phyloP scores from a whole-genome alignment of 306 rosid genomes.

The Clitoria ternatea region DNA sequence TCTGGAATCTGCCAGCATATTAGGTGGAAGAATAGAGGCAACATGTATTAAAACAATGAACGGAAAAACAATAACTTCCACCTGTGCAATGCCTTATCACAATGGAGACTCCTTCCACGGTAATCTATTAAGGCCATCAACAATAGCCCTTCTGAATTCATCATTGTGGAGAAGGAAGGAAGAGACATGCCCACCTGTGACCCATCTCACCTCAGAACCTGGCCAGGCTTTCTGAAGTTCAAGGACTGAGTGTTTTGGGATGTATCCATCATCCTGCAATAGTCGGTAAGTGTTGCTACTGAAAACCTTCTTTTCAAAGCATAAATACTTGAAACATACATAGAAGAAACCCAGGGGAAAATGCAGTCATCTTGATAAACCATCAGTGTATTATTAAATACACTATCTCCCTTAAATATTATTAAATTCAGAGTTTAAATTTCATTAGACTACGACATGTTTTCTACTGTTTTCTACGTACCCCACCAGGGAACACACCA shows the following conservation, averaged over 20 bases:
- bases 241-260: neutral
- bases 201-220: neutral
- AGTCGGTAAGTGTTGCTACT: neutral
- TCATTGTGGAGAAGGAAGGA: neutral
- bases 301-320: neutral
- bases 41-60: neutral
- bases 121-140: neutral
- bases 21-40: neutral
- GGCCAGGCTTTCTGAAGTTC: neutral
- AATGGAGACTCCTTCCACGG: neutral
- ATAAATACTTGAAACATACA: neutral
- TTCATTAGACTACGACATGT: too few species aligned
- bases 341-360: too few species aligned
- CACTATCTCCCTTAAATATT: neutral
- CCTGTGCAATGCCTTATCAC: neutral
- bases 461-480: neutral
- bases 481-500: neutral
- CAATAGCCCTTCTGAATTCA: neutral
- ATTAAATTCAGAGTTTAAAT: neutral
- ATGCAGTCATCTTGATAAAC: too few species aligned
- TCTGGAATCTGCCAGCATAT: neutral
- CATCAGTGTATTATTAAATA: too few species aligned
- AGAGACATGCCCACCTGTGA: neutral
- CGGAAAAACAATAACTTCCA: neutral
- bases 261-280: neutral